Base-by-base conservation (phyloP, 805 yeast genomes). In the Candida ulmi region DNA sequence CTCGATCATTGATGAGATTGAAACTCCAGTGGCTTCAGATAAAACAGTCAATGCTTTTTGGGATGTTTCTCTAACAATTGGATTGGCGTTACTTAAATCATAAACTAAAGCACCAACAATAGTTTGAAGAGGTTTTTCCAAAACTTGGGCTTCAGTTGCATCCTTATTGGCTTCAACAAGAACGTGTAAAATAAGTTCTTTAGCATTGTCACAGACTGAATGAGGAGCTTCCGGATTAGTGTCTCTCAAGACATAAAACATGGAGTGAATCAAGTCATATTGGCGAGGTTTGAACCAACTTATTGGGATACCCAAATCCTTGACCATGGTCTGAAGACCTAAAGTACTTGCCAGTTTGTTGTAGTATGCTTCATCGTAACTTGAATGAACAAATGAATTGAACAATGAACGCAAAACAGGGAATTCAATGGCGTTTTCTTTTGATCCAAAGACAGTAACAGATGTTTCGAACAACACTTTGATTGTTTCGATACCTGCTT, bases 171-270 rank as follows among this genome's bases (percentile, higher is more conserved):
- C 88, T 7, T 74, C 76, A 26, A 64, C 70, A 28, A 95, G 60
- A 16, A 88, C 68, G 37, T 75, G 72, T 41, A 80, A 61, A 6
- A 88, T 78, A 44, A 93, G 65, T 2, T 71, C 71, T 44, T 78
- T 76, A 0, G 98, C 95, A 42, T 77, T 73, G 2, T 72, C 74
- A 30, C 88, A 70, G 12, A 91, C 95, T 44, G 74, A 78, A 34
- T 78, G 72, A 1, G 98, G 97, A 2, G 91, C 93, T 34, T 90
- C 95, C 2, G 79, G 72, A 0, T 95, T 90, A 0, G 95, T 83
- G 53, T 93, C 99, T 54, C 95, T 76, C 44, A 91, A 66, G 3
- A 91, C 95, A 62, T 88, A 95, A 48, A 91, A 79, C 59, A 93
- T 74, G 0, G 96, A 88, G 34, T 95, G 74, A 2, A 87, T 78